Evolutionary conservation across 2,329 filamentous ascomycete genomes (phyloP).

Genomic region (Ilyonectria robusta): DNA sequence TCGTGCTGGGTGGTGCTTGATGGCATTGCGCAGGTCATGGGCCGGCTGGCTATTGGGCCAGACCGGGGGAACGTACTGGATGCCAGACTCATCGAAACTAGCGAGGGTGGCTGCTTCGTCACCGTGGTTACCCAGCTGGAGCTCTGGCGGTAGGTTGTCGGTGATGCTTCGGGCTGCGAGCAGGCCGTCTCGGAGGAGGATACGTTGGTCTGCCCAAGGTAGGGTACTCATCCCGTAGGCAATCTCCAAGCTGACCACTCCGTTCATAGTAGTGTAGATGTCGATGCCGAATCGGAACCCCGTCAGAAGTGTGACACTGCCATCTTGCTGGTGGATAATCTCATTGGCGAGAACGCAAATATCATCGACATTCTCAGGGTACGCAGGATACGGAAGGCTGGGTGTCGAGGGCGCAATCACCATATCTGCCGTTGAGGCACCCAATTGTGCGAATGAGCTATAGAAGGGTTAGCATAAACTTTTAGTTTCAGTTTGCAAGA

Average conservation of each 20-base stretch:
- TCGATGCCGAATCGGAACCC: constrained; percentile 87
- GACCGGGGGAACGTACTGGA: constrained; percentile 67
- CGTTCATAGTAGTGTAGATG: constrained; percentile 85
- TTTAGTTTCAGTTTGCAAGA: background rate
- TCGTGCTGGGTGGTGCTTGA: constrained; percentile 64
- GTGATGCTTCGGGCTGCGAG: constrained; percentile 78
- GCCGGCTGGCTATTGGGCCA: constrained; percentile 62
- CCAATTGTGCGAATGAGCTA: constrained; percentile 84
- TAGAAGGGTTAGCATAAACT: constrained; percentile 29
- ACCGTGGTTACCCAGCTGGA: constrained; percentile 67
- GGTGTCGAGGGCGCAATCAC: constrained; percentile 83
- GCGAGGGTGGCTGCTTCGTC: constrained; percentile 56
- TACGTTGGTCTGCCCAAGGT: constrained; percentile 83
- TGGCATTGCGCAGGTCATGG: constrained; percentile 65
- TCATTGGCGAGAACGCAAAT: constrained; percentile 81
- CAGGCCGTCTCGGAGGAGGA: constrained; percentile 79
- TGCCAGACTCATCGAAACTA: constrained; percentile 60
- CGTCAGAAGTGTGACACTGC: constrained; percentile 77
- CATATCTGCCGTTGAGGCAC: constrained; percentile 78
- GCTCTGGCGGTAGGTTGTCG: constrained; percentile 76
- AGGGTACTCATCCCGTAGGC: constrained; percentile 85
- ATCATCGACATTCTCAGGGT: constrained; percentile 88
- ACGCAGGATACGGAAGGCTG: constrained; percentile 81
- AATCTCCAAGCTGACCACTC: constrained; percentile 83
- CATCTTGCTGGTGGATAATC: constrained; percentile 78